These are phyloP conservation scores for Verticillium isaacii DNA, from an alignment of 2,329 filamentous ascomycete genomes.

Conservation along the genomic window DNA sequence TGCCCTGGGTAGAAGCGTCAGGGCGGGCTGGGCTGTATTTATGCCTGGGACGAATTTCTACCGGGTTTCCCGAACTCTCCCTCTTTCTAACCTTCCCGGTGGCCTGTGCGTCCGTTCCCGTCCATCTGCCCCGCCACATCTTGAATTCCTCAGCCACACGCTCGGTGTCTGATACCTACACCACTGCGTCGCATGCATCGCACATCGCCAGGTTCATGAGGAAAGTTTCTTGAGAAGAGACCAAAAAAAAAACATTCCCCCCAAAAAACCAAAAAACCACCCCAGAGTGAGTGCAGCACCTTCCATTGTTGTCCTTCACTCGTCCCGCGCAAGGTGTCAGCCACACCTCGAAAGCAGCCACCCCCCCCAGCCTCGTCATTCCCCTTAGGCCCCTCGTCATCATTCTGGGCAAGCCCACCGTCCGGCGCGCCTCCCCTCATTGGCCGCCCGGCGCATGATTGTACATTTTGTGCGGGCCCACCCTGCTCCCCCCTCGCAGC, in stretches of 20 bases:
- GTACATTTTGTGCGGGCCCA: slow-evolving; percentile 3
- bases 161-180: neutral
- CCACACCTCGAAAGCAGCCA: neutral
- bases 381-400: neutral
- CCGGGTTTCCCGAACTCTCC: neutral
- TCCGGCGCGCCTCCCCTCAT: neutral
- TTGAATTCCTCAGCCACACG: neutral
- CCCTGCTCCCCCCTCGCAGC: slow-evolving; percentile 5
- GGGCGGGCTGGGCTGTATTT: neutral
- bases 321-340: neutral
- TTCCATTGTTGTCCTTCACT: too few relatives aligned
- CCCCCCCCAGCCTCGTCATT: slow-evolving; percentile 3
- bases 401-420: neutral
- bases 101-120: neutral
- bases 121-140: neutral
- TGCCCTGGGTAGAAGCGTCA: neutral
- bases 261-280: too few relatives aligned
- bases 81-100: neutral
- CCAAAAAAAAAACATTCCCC: too few relatives aligned
- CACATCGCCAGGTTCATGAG: too few relatives aligned
- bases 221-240: too few relatives aligned
- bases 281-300: too few relatives aligned
- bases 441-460: neutral
- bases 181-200: too few relatives aligned
- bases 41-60: neutral